These are phyloP conservation scores for Apostasia ramifera DNA, from an alignment of 106 monocot genomes.

Conservation along the genomic window DNA sequence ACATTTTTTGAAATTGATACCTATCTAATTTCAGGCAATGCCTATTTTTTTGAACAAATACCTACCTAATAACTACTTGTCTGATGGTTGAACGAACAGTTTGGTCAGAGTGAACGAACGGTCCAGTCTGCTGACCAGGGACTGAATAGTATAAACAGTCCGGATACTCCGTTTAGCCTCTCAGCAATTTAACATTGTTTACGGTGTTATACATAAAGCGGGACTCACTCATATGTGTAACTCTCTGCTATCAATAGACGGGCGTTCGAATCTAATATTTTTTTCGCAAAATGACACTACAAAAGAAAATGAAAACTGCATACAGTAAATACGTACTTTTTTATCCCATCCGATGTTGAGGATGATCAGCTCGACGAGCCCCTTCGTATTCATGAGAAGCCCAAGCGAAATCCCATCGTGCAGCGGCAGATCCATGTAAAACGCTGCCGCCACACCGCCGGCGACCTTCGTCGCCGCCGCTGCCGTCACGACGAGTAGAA, in stretches of 20 bases:
- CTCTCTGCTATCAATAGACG: no score
- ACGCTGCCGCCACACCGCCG: slow-evolving; percentile 15
- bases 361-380: slow-evolving; percentile 45
- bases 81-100: no score
- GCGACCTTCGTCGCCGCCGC: slow-evolving; percentile 17
- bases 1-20: no score
- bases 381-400: slow-evolving; percentile 51
- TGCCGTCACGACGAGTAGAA: slow-evolving; percentile 14
- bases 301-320: neutral
- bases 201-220: neutral
- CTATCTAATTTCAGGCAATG: no score
- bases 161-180: neutral
- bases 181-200: neutral
- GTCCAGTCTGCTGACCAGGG: no score
- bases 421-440: slow-evolving; percentile 23
- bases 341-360: slow-evolving; percentile 50
- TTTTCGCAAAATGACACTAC: neutral
- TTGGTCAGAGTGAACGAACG: no score
- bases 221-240: no score
- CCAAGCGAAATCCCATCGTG: slow-evolving; percentile 35
- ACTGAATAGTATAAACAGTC: no score
- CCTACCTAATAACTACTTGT: no score
- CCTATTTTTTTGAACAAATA: no score
- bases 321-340: neutral
- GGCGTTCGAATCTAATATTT: neutral